Percentiles rank a stretch among this genome's conserved stretches.
Conservation (phyloP, 768 basidiomycete species). For the Suillus placidus region DNA sequence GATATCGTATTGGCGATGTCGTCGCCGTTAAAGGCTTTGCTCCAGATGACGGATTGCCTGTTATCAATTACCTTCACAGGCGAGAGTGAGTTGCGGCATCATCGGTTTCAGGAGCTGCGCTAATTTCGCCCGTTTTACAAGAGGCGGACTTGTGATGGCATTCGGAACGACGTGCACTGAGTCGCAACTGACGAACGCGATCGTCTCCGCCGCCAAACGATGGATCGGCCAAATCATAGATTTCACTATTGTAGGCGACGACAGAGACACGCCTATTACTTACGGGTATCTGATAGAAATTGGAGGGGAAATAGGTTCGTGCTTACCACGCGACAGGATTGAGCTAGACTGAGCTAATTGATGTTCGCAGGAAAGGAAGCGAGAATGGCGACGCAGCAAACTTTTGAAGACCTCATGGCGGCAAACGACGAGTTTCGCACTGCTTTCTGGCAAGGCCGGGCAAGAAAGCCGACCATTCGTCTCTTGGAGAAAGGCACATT, state of each 20-base stretch:
- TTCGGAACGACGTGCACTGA: conserved; percentile 1
- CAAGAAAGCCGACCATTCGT: conserved; percentile 14
- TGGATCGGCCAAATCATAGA: conserved; percentile 9
- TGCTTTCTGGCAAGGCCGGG: not conserved
- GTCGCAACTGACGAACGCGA: not conserved
- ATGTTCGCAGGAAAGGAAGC: not conserved
- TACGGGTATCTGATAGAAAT: conserved; percentile 13
- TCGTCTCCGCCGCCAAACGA: not conserved
- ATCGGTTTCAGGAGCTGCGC: not conserved
- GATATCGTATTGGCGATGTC: conserved; percentile 14
- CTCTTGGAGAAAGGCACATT: conserved; percentile 14
- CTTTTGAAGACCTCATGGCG: not conserved
- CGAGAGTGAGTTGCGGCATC: conserved; percentile 3
- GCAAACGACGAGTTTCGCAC: not conserved
- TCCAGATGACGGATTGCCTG: conserved; percentile 14
- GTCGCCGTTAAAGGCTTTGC: conserved; percentile 14
- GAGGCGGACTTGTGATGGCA: conserved; percentile 13
- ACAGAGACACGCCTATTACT: not conserved
- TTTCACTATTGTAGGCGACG: conserved; percentile 10
- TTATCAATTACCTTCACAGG: conserved; percentile 8
- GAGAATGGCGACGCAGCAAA: not conserved
- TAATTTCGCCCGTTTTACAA: not conserved
- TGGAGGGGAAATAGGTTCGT: conserved; percentile 1
- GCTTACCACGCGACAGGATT: not conserved
- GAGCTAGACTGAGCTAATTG: not conserved